These are phyloP conservation scores for Chlorella sorokiniana DNA, from an alignment of 139 green algal species.

Conservation along the genomic window DNA sequence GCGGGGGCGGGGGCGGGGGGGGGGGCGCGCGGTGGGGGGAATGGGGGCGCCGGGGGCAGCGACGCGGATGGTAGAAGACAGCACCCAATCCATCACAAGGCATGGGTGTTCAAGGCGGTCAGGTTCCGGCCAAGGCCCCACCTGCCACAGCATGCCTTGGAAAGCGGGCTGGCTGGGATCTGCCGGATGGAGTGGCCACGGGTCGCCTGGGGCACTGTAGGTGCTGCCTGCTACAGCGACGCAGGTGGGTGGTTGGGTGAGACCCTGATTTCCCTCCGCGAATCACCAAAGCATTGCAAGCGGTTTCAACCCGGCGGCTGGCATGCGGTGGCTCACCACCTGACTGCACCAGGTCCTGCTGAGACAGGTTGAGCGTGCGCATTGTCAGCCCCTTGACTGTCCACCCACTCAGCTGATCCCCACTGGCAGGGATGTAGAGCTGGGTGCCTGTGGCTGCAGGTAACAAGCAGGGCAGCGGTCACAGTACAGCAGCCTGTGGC, in stretches of 20 bases:
- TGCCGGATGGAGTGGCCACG: conserved; percentile 23
- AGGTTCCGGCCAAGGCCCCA: neutral
- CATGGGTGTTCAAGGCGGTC: too few species aligned
- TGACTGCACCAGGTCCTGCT: neutral
- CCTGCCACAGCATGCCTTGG: conserved; percentile 3
- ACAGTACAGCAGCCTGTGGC: too few species aligned
- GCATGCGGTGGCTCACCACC: too few species aligned
- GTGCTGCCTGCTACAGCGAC: conserved; percentile 9
- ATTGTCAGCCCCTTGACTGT: neutral
- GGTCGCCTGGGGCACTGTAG: conserved; percentile 7
- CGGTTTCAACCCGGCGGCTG: too few species aligned
- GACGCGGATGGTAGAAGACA: too few species aligned
- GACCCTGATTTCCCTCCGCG: too few species aligned
- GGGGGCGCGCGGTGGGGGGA: neutral
- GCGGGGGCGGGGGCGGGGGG: neutral
- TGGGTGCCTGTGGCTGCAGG: conserved; percentile 29
- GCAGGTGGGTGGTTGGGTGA: neutral
- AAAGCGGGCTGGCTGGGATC: neutral
- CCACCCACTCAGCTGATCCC: conserved; percentile 37
- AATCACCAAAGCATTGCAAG: too few species aligned
- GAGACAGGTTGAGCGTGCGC: neutral
- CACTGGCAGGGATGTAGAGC: conserved; percentile 2
- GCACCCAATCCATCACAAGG: too few species aligned
- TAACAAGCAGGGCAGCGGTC: too few species aligned
- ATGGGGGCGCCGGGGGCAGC: too few species aligned